Evolutionary conservation across 2,329 filamentous ascomycete species (phyloP).

Genomic region (Ceratocystis alfenasii): DNA sequence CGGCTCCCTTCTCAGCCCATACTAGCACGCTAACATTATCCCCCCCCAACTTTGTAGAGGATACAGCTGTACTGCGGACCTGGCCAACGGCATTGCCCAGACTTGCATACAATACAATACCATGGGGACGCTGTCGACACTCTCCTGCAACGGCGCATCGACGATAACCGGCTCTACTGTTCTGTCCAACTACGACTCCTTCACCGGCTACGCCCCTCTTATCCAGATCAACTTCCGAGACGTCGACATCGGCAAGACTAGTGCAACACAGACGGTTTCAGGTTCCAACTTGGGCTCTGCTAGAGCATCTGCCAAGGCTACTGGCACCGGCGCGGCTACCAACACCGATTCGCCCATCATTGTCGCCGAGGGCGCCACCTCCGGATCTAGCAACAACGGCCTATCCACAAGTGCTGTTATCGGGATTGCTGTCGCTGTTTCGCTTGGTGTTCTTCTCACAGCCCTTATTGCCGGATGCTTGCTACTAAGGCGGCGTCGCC

Average conservation of each 20-base stretch:
- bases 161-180: constrained; percentile 19
- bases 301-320: not conserved
- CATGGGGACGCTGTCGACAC: constrained; percentile 22
- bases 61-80: constrained; percentile 24
- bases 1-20: constrained; percentile 15
- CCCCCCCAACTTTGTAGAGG: constrained; percentile 16
- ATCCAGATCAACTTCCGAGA: constrained; percentile 28
- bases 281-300: not conserved
- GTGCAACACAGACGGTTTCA: constrained; percentile 4
- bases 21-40: constrained; percentile 3
- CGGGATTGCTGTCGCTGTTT: constrained; percentile 24
- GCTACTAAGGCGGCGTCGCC: constrained; percentile 14
- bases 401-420: constrained; percentile 21
- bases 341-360: constrained; percentile 8
- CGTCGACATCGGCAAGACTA: constrained; percentile 24
- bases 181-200: constrained; percentile 1
- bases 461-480: constrained; percentile 17
- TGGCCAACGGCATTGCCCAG: constrained; percentile 23
- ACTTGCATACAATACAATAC: constrained; percentile 23
- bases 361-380: constrained; percentile 9
- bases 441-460: constrained; percentile 18
- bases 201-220: constrained; percentile 25
- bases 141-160: constrained; percentile 17
- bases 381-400: constrained; percentile 10
- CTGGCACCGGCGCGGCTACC: not conserved